Evolutionary conservation across 805 yeast species (phyloP), one percentile per base, ranked within the genome.

Genomic region (Ogataea naganishii): DNA sequence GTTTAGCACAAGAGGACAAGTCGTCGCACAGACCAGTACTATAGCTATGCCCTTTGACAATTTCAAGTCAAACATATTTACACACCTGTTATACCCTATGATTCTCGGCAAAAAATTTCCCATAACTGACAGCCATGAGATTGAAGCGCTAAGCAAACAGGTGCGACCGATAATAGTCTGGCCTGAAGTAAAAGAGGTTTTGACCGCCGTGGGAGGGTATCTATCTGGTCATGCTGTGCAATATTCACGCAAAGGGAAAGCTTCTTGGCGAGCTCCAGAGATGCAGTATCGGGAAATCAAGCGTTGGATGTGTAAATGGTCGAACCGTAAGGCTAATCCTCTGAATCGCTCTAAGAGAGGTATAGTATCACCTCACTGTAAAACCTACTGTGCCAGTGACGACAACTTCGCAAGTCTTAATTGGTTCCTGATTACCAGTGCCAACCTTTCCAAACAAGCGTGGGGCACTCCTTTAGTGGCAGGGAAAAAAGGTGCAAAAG

Each of bases 341-440:
- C 53, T 53, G 34, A 14, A 43, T 6, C 41, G 27, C 26, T 44
- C 58, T 0, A 47, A 51, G 2, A 36, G 61, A 26, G 26, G 44
- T 0, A 35, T 36, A 14, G 29, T 56, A n/a, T 42, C 56, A 4
- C 56, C 61, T 3, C 95, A 84, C 52, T 75, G 78, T 10, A 84
- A 84, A 50, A 69, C 81, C 19, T 74, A 80, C 41, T 45, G 72
- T 34, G 64, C 72, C 38, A 66, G 77, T 9, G 66, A 65, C 4
- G 74, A 72, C 39, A 43, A 62, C 29, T 71, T 66, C 50, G 41
- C 53, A 20, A 55, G 70, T 3, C 47, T 80, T 5, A 66, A 70
- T 29, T 84, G 94, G 94, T 66, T 76, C 13, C 49, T 80, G 5
- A 60, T 80, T 46, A 80, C 92, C 0, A 77, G 86, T 27, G 80